Evolutionary conservation across 768 basidiomycete species (phyloP).

Genomic region (Xerocomellus amylosporus): DNA sequence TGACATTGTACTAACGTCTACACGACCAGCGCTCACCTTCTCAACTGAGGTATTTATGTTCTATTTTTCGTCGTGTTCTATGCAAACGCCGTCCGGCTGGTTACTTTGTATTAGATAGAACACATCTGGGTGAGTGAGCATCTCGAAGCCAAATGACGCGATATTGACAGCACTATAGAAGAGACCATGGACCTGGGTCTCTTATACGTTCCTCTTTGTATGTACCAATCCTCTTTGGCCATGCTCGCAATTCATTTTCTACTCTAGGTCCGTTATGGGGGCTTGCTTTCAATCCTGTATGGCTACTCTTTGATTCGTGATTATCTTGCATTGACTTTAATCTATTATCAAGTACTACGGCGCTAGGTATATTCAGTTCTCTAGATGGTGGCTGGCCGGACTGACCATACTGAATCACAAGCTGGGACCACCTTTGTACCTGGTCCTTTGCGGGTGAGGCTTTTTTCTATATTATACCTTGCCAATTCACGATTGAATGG

Average conservation of each 20-base stretch:
- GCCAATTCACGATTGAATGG: too few species aligned
- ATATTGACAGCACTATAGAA: neutral
- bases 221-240: neutral
- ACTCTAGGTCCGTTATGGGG: conserved; percentile 10
- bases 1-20: neutral
- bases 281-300: conserved; percentile 1
- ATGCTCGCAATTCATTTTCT: neutral
- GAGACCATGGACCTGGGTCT: conserved; percentile 7
- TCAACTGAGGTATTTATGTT: conserved; percentile 2
- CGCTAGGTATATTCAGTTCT: neutral
- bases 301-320: neutral
- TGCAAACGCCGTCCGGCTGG: neutral
- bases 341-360: neutral
- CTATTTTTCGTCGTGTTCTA: neutral
- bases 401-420: neutral
- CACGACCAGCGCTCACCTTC: conserved; percentile 6
- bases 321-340: neutral
- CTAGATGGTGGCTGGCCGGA: neutral
- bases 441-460: conserved; percentile 4
- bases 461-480: neutral
- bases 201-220: conserved; percentile 3
- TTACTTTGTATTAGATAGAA: neutral
- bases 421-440: neutral
- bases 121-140: conserved; percentile 7
- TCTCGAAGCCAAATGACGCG: neutral